A percentile compares a stretch with the other conserved stretches of the same genome.
Conservation (phyloP, 164 flowering plant species). For the Warburgia ugandensis region DNA sequence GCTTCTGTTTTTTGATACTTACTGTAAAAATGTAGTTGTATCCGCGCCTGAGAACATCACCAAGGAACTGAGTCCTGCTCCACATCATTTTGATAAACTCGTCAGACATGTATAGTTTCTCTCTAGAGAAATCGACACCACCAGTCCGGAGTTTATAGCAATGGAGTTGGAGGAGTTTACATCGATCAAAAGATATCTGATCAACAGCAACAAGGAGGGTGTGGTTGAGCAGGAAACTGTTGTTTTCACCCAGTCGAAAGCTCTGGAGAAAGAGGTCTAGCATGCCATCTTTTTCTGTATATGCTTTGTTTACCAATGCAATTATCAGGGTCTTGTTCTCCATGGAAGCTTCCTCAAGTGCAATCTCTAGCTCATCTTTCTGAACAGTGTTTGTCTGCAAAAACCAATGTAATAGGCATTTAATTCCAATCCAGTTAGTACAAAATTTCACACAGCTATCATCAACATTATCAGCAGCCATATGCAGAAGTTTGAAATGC, state of each 20-base stretch:
- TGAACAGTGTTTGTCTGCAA: too few relatives aligned
- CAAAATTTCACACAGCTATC: too few relatives aligned
- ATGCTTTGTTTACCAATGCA: conserved; percentile 55
- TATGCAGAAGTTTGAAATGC: too few relatives aligned
- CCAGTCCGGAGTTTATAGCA: conserved; percentile 54
- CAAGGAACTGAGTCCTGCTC: conserved; percentile 54
- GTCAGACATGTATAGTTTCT: conserved; percentile 57
- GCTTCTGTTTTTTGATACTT: conserved; percentile 3
- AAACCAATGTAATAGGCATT: too few relatives aligned
- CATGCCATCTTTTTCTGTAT: conserved; percentile 47
- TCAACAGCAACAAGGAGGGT: conserved; percentile 58
- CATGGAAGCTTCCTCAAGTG: conserved; percentile 35
- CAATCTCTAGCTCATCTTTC: conserved; percentile 35
- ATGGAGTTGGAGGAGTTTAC: conserved; percentile 39
- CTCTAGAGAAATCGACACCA: conserved; percentile 50
- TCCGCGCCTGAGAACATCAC: conserved; percentile 51
- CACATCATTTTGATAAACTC: conserved; percentile 87
- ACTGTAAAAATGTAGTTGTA: conserved; percentile 79
- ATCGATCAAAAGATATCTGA: conserved; percentile 46
- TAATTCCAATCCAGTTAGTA: too few relatives aligned
- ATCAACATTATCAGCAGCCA: too few relatives aligned
- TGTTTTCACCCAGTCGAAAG: conserved; percentile 61
- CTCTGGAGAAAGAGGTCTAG: conserved; percentile 62
- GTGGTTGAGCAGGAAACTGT: conserved; percentile 35
- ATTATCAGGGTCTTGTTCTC: conserved; percentile 53